Percentiles rank a stretch among this genome's conserved stretches.
Evolutionary conservation across 2,329 filamentous ascomycete species (phyloP).

Genomic region (Dothiorella sarmentorum): DNA sequence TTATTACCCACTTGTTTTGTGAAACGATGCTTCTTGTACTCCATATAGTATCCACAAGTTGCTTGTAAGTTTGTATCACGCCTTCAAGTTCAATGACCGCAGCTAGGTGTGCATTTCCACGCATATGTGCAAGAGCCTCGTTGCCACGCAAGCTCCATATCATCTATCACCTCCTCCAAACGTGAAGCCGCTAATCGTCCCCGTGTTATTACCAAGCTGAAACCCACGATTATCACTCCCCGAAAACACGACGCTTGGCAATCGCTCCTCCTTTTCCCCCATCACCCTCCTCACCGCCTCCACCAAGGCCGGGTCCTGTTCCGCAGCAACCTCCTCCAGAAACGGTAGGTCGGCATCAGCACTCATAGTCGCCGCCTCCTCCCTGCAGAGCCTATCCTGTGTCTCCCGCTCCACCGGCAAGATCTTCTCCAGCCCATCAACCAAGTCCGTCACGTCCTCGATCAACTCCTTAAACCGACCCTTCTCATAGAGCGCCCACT

Average conservation of each 20-base stretch:
- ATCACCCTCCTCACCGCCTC: not conserved
- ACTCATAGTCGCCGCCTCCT: not conserved
- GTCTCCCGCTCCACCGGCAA: not conserved
- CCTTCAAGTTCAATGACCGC: too few species aligned
- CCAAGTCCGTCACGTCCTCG: not conserved
- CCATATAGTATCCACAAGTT: too few species aligned
- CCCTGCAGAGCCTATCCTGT: not conserved
- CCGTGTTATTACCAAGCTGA: not conserved
- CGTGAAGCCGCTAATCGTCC: not conserved
- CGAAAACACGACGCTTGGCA: not conserved
- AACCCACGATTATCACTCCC: not conserved
- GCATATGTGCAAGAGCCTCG: too few species aligned
- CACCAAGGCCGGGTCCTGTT: not conserved
- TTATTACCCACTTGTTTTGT: too few species aligned
- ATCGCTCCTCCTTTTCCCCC: not conserved
- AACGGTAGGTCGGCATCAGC: not conserved
- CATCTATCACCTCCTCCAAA: not conserved
- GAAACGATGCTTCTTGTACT: too few species aligned
- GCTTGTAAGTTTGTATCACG: too few species aligned
- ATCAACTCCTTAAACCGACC: not conserved
- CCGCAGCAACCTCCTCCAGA: not conserved
- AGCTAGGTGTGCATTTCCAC: too few species aligned
- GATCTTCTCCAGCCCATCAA: not conserved
- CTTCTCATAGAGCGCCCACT: slow-evolving; percentile 1
- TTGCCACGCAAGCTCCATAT: too few species aligned